Conservation (phyloP, 202 grass and related monocot species). For the Carex arenaria region DNA sequence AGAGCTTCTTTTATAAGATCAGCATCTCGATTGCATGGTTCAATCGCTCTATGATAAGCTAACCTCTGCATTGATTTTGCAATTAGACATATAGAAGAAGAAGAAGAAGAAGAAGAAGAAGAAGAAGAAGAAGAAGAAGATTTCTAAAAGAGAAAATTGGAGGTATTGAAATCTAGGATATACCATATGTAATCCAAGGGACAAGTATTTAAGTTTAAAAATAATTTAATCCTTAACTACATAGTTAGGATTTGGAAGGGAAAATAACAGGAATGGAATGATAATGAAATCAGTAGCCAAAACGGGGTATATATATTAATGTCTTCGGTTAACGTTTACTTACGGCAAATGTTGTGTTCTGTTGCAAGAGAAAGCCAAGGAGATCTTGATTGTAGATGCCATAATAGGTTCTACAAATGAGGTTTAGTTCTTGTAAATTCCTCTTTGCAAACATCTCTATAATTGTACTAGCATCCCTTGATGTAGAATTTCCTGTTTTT, state of each 20-base stretch:
- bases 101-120: background rate
- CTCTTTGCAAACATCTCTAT: background rate
- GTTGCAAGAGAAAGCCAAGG: slow-evolving; percentile 1
- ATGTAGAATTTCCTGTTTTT: slow-evolving; percentile 9
- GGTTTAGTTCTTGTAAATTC: background rate
- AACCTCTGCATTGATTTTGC: slow-evolving; percentile 1
- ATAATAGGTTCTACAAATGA: background rate
- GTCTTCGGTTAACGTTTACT: background rate
- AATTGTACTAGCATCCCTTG: background rate
- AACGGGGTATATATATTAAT: background rate
- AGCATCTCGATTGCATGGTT: background rate
- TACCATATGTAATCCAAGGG: background rate
- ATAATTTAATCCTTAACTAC: background rate
- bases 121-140: background rate
- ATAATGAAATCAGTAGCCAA: slow-evolving; percentile 15
- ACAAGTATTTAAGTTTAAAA: background rate
- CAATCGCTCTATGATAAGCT: background rate
- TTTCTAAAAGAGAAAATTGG: background rate
- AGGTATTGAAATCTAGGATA: background rate
- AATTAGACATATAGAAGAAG: background rate
- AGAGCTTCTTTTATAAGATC: background rate
- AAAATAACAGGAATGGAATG: slow-evolving; percentile 10
- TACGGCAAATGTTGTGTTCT: slow-evolving; percentile 1
- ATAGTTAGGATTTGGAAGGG: background rate
- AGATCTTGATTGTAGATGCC: slow-evolving; percentile 7